These are phyloP conservation scores for Geranomyces variabilis DNA, from an alignment of 192 early-diverging fungal genomes.

Conservation along the genomic window DNA sequence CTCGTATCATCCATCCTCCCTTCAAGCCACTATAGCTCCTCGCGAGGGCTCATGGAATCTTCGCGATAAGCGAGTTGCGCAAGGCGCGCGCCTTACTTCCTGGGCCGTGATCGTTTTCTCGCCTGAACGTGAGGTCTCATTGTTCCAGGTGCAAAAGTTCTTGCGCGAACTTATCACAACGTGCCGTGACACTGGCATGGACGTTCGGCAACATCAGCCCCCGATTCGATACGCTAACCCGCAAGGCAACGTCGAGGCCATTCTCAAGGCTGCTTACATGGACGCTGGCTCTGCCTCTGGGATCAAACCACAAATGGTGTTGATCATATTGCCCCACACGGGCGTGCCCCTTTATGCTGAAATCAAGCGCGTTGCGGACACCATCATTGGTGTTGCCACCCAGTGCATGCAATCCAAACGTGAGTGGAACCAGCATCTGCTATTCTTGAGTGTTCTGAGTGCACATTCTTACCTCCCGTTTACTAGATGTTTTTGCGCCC, in stretches of 20 bases:
- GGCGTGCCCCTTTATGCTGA: slow-evolving; percentile 79
- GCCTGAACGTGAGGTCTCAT: slow-evolving; percentile 51
- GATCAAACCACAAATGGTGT: slow-evolving; percentile 73
- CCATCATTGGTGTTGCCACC: slow-evolving; percentile 84
- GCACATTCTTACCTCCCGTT: background rate
- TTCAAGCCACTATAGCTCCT: slow-evolving; percentile 57
- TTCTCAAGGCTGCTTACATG: slow-evolving; percentile 71
- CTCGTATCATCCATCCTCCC: slow-evolving; percentile 63
- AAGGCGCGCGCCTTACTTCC: slow-evolving; percentile 70
- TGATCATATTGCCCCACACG: slow-evolving; percentile 83
- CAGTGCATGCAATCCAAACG: slow-evolving; percentile 90
- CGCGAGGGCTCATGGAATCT: slow-evolving; percentile 87
- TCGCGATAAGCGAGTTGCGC: slow-evolving; percentile 73
- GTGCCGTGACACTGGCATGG: slow-evolving; percentile 70
- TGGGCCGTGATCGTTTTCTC: slow-evolving; percentile 85
- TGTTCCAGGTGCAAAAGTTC: slow-evolving; percentile 65
- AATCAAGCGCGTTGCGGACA: slow-evolving; percentile 88
- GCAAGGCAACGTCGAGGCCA: slow-evolving; percentile 68
- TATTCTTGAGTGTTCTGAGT: background rate
- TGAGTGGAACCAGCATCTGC: slow-evolving; percentile 39
- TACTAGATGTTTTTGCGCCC: slow-evolving; percentile 54
- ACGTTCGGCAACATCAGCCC: slow-evolving; percentile 56
- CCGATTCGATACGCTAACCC: slow-evolving; percentile 61
- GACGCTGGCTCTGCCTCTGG: slow-evolving; percentile 65
- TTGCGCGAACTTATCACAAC: slow-evolving; percentile 72